Base-by-base conservation (phyloP, 164 flowering plant genomes). In the Umbilicus rupestris region DNA sequence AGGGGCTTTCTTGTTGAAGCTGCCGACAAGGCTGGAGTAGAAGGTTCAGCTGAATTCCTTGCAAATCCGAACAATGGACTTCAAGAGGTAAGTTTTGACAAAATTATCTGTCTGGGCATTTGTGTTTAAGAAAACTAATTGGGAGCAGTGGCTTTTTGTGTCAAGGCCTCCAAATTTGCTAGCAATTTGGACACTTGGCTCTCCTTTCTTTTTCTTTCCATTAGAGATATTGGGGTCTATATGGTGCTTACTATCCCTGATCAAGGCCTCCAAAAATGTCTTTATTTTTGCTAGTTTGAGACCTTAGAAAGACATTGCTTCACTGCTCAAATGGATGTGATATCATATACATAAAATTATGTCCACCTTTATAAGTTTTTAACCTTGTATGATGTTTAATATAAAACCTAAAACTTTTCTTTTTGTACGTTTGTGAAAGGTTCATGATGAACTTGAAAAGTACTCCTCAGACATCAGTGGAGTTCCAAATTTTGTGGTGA, bases 31-130 rank as follows among this genome's bases (percentile, higher is more conserved):
- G 93, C 75, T 68, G 97, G 96, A 47, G 65, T 94, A 10, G 92
- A 81, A 71, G 97, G 95, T 41, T 95, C 97, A 62, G 87, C 75
- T 26, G 89, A 85, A 73, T 87, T 91, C 74, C 96, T 91, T 69
- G 82, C 77, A 63, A 79, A 89, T 58, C 87, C 93, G 12, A 81
- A 81, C 58, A 86, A 78, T 60, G 91, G 95, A n/a, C 60, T 82
- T 28, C 71, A 75, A 19, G 92, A 86, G 96, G 97, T 92, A 8
- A 62, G 22, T 59, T 52, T 9, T 55, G 14, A 63, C 8, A 39
- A 39, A 2, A 9, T 46, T 69, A 11, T 12, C 6, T 33, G 26
- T 29, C 17, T 26, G 11, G 44, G 16, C 44, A 41, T 41, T 41
- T 10, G 9, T 55, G 2, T 11, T 12, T 26, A 50, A 50, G 22